Evolutionary conservation across 352 stramenopile species (phyloP).

Genomic region (Globisporangium nunn): DNA sequence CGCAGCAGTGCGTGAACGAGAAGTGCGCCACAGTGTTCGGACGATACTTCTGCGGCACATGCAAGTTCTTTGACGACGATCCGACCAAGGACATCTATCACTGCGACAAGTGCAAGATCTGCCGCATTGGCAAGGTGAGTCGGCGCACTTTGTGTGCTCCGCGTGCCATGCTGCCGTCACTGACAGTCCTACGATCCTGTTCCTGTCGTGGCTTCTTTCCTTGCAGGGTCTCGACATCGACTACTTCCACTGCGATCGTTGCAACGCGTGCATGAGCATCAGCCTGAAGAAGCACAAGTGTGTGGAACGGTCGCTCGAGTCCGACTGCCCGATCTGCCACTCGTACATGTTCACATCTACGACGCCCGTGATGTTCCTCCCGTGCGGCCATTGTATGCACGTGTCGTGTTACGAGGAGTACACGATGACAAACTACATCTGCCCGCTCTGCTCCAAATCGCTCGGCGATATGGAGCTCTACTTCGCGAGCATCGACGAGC

Average conservation of each 20-base stretch:
- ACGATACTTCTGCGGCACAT: constrained; percentile 93
- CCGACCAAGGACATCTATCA: constrained; percentile 94
- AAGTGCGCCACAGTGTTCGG: constrained; percentile 79
- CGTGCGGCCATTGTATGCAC: constrained; percentile 96
- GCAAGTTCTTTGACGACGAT: constrained; percentile 94
- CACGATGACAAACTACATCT: constrained; percentile 92
- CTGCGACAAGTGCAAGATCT: constrained; percentile 98
- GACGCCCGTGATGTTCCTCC: constrained; percentile 91
- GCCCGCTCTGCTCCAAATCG: constrained; percentile 92
- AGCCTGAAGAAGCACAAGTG: constrained; percentile 90
- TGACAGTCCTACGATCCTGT: neutral
- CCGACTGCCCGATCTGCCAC: constrained; percentile 94
- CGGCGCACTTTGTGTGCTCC: neutral
- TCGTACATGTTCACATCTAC: constrained; percentile 95
- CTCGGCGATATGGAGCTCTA: constrained; percentile 92
- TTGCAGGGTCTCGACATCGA: constrained; percentile 90
- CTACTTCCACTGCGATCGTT: constrained; percentile 97
- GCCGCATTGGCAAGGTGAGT: constrained; percentile 84
- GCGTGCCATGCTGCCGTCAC: neutral
- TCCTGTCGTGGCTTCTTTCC: neutral
- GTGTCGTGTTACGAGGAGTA: constrained; percentile 93
- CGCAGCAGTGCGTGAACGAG: constrained; percentile 50
- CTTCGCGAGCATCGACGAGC: constrained; percentile 82
- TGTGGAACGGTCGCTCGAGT: constrained; percentile 92
- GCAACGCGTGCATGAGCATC: constrained; percentile 96